A percentile compares a stretch with the other conserved stretches of the same genome.
Conservation (phyloP, 305 asterid genomes). For the Stenogyne calaminthoides region DNA sequence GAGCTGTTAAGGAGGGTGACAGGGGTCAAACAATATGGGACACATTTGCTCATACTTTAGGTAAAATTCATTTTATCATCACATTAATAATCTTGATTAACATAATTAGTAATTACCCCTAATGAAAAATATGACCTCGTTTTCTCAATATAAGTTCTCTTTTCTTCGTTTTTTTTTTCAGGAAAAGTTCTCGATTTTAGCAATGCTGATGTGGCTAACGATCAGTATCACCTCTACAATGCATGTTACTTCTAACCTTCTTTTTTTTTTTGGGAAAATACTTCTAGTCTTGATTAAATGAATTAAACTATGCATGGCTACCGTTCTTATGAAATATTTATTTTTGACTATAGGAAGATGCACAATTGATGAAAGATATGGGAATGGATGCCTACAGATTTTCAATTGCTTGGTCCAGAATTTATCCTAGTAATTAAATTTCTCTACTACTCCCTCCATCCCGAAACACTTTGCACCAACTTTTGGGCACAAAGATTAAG, state of each 20-base stretch:
- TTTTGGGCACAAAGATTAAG: too few species aligned
- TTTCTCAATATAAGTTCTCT: not conserved
- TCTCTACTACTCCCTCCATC: too few species aligned
- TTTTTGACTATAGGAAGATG: conserved; percentile 57
- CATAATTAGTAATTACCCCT: too few species aligned
- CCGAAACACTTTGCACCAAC: too few species aligned
- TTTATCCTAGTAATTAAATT: conserved; percentile 62
- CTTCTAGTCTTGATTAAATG: not conserved
- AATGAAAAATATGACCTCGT: not conserved
- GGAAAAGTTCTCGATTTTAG: conserved; percentile 79
- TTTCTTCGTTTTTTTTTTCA: conserved; percentile 14
- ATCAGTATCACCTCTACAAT: conserved; percentile 70
- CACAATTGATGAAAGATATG: conserved; percentile 76
- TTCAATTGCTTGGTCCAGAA: conserved; percentile 92
- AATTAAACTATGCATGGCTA: not conserved
- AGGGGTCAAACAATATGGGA: conserved; percentile 90
- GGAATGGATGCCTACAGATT: conserved; percentile 96
- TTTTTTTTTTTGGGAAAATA: too few species aligned
- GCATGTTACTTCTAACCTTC: conserved; percentile 35
- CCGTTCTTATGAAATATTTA: not conserved
- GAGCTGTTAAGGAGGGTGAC: conserved; percentile 89
- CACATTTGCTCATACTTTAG: conserved; percentile 73
- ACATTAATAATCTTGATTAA: not conserved
- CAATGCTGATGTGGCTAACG: conserved; percentile 78
- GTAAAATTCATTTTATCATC: conserved; percentile 36